phyloP scores from a whole-genome alignment of 768 basidiomycete genomes.

The Pisolithus orientalis region DNA sequence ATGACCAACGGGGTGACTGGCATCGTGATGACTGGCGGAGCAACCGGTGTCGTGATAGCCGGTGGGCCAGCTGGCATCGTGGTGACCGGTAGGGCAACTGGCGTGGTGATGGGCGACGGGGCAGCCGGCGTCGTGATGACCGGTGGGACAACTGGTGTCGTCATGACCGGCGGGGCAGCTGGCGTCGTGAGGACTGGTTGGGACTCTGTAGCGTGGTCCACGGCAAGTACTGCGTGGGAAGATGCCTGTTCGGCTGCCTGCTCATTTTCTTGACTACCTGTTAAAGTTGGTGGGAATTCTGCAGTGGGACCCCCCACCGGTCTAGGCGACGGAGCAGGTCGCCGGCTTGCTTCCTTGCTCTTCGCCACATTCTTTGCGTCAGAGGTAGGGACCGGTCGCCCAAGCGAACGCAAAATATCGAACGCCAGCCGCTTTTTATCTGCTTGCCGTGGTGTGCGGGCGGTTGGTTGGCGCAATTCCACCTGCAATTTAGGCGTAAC shows the following conservation, averaged over 20 bases:
- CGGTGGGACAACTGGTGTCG: too few species aligned
- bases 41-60: too few species aligned
- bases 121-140: too few species aligned
- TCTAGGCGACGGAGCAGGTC: too few species aligned
- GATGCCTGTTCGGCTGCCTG: neutral
- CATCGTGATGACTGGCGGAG: too few species aligned
- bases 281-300: neutral
- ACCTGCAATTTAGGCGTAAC: constrained; percentile 7
- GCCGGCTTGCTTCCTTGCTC: constrained; percentile 3
- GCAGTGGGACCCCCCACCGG: too few species aligned
- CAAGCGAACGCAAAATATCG: constrained; percentile 51
- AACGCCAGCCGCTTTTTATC: constrained; percentile 48
- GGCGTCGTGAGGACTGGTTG: too few species aligned
- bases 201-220: neutral
- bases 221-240: neutral
- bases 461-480: neutral
- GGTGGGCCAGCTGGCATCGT: too few species aligned
- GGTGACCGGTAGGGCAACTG: neutral
- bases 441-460: constrained; percentile 33
- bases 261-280: neutral
- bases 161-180: too few species aligned
- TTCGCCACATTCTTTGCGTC: neutral
- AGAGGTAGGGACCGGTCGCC: constrained; percentile 13
- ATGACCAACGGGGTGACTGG: too few species aligned
- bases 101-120: too few species aligned